Conservation (phyloP, 2,329 filamentous ascomycete genomes). For the Purpureocillium takamizusanense region DNA sequence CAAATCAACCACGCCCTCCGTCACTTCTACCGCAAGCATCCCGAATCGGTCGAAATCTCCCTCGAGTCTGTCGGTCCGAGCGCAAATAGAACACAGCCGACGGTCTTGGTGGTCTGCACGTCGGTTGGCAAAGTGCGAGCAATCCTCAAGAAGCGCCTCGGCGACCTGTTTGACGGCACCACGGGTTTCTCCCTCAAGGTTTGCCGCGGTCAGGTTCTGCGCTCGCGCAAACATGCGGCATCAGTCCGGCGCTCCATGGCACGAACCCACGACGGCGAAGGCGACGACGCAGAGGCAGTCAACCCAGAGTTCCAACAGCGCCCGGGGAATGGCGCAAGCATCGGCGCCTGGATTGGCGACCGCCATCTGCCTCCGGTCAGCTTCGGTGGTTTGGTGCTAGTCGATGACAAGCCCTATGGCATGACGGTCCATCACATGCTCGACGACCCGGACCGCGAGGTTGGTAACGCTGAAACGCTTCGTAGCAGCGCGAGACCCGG, state of each 20-base stretch:
- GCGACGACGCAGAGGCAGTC: conserved; percentile 32
- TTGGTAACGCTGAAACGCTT: conserved; percentile 15
- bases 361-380: conserved; percentile 85
- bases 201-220: conserved; percentile 57
- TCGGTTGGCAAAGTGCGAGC: conserved; percentile 65
- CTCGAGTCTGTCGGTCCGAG: conserved; percentile 66
- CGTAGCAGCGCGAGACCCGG: conserved; percentile 30
- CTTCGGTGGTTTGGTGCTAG: conserved; percentile 76
- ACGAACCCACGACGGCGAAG: conserved; percentile 20
- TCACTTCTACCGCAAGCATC: conserved; percentile 62
- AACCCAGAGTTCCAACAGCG: conserved; percentile 73
- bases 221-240: conserved; percentile 41
- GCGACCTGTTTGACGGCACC: conserved; percentile 52
- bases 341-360: conserved; percentile 80
- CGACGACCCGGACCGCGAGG: conserved; percentile 54
- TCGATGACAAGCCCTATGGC: conserved; percentile 78
- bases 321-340: conserved; percentile 81
- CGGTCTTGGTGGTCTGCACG: conserved; percentile 68
- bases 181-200: conserved; percentile 60
- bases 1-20: conserved; percentile 64
- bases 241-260: conserved; percentile 22
- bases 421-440: conserved; percentile 98
- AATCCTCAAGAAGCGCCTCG: conserved; percentile 61
- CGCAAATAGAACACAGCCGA: conserved; percentile 56
- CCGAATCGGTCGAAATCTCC: conserved; percentile 71